phyloP scores from a whole-genome alignment of 331 rosid genomes.

The Stylosanthes scabra region DNA sequence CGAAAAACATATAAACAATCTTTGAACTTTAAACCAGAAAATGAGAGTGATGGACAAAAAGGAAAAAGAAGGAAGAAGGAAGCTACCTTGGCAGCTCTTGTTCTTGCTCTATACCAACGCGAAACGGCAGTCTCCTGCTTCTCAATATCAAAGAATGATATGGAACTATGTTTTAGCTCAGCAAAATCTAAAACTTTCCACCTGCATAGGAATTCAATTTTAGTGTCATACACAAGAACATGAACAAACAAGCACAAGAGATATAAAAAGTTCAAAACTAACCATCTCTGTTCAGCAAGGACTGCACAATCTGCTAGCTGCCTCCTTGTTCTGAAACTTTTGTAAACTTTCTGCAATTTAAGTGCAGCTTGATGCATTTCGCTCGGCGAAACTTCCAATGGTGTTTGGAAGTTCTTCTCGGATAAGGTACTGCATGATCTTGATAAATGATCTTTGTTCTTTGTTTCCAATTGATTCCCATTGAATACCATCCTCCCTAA shows the following conservation, averaged over 20 bases:
- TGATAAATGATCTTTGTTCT: conserved; percentile 37
- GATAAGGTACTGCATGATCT: conserved; percentile 37
- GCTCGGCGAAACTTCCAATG: conserved; percentile 28
- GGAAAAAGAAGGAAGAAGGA: too few species aligned
- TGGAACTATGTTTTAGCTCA: conserved; percentile 75
- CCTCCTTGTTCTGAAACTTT: conserved; percentile 85
- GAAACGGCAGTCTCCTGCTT: conserved; percentile 83
- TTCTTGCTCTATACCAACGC: conserved; percentile 89
- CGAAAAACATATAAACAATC: not conserved
- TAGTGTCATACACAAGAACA: not conserved
- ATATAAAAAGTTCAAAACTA: conserved; percentile 21
- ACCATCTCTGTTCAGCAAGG: conserved; percentile 92
- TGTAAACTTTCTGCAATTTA: conserved; percentile 88
- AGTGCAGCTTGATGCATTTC: conserved; percentile 62
- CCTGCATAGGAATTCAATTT: conserved; percentile 46
- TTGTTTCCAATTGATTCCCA: conserved; percentile 50
- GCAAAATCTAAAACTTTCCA: conserved; percentile 93
- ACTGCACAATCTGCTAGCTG: conserved; percentile 89
- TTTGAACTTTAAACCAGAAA: conserved; percentile 15
- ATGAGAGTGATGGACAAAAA: too few species aligned
- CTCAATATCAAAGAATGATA: conserved; percentile 84
- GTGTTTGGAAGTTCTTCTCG: conserved; percentile 42
- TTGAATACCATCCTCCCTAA: conserved; percentile 49
- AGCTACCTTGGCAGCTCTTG: conserved; percentile 76
- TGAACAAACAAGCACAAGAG: not conserved